Evolutionary conservation across 495 filamentous ascomycete genomes (phyloP), one percentile per base, ranked within the genome.

Genomic region (Xylaria telfairii): DNA sequence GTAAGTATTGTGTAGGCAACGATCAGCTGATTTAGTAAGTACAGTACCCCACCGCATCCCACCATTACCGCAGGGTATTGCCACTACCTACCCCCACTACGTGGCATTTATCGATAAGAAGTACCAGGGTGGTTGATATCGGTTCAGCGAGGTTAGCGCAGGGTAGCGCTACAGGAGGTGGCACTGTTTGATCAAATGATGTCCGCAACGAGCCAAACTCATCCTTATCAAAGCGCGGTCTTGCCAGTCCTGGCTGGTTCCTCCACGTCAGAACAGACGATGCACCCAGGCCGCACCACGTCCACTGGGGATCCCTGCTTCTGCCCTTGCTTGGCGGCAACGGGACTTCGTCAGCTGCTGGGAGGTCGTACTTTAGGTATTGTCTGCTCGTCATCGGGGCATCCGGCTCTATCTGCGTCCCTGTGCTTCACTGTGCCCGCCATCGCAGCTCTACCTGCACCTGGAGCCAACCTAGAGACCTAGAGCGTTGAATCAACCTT

Each of bases 321-420:
- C 26, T 28, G 1, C 15, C 54, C 28, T 28, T 26, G 41, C 41
- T 44, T 32, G 61, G 61, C 59, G n/a, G 34, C 37, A 44, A 64
- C 42, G 67, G 44, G 34, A 59, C 46, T 56, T 69, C 59, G 42
- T 60, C 54, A 68, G 51, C 54, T 68, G 54, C 65, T 59, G 32
- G 30, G 56, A 21, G 5, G 30, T 59, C 56, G 56, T 37, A 37
- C 30, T 57, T 13, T 34, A 34, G 53, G 53, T 34, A 57, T 30
- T 15, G 53, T 57, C 19, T 61, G 44, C 65, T 70, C 68, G 68
- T 70, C 68, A 70, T 70, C 68, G 68, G 68, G 61, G 37, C 49
- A 65, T 64, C 51, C 60, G 26, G 65, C 47, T 44, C 68, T 26
- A 26, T 54, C 24, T 21, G 49, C 24, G 26, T 54, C 51, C 51